These are phyloP conservation scores for Leccinum fallax DNA, from an alignment of 1,284 basidiomycete species.

Conservation along the genomic window DNA sequence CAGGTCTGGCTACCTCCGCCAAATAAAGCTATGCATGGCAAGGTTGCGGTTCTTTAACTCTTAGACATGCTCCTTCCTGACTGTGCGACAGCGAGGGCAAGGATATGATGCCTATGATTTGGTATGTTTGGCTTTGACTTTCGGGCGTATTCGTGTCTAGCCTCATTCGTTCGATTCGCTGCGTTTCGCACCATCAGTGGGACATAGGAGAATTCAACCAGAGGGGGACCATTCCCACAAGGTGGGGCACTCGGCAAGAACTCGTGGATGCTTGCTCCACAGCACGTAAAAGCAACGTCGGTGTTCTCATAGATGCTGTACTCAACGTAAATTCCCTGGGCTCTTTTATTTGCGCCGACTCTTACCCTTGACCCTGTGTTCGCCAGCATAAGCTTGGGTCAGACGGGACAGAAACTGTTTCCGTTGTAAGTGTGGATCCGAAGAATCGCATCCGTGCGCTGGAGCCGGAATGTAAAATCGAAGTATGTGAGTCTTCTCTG, in stretches of 20 bases:
- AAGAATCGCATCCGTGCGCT: constrained; percentile 61
- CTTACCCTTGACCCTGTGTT: constrained; percentile 13
- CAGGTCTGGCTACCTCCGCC: constrained; percentile 81
- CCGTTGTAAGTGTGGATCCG: constrained; percentile 75
- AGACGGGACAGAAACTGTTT: constrained; percentile 76
- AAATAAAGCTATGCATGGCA: constrained; percentile 64
- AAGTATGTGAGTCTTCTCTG: constrained; percentile 44
- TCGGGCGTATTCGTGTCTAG: not conserved
- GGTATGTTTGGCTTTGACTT: constrained; percentile 40
- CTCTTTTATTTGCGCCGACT: constrained; percentile 1
- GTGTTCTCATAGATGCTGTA: constrained; percentile 76
- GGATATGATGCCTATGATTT: constrained; percentile 84
- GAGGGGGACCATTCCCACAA: constrained; percentile 79
- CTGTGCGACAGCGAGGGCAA: constrained; percentile 52
- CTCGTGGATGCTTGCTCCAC: constrained; percentile 66
- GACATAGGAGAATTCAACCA: constrained; percentile 93
- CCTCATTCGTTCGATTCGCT: not conserved
- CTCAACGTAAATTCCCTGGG: constrained; percentile 57
- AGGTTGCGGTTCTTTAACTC: constrained; percentile 42
- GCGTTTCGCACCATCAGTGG: constrained; percentile 53
- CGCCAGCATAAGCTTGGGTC: constrained; percentile 80
- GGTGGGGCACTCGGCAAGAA: constrained; percentile 91
- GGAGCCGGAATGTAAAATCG: constrained; percentile 69
- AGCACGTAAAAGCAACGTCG: constrained; percentile 61
- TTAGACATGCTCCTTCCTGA: constrained; percentile 7